These are phyloP conservation scores for Aspergillus ellipticus DNA, from an alignment of 495 filamentous ascomycete species.

Conservation along the genomic window DNA sequence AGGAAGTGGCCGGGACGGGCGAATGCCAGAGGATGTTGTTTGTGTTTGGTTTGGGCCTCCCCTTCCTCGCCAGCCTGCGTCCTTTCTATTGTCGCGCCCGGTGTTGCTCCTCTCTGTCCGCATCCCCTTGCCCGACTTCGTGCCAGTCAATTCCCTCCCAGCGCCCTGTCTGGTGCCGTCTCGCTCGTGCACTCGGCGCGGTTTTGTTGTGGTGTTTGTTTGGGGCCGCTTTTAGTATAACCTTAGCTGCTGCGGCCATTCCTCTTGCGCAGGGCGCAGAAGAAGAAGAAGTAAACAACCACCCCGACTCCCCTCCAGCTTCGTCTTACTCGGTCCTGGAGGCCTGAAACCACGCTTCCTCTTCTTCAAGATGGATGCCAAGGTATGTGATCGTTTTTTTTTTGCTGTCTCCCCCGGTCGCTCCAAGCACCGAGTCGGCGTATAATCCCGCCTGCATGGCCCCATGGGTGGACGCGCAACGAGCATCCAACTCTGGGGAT, in stretches of 20 bases:
- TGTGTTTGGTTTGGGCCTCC: constrained; percentile 23
- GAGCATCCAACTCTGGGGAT: neutral
- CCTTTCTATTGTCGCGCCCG: constrained; percentile 7
- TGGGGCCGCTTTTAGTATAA: constrained; percentile 23
- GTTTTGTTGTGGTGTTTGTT: constrained; percentile 28
- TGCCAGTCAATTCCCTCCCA: neutral
- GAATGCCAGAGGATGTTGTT: constrained; percentile 9
- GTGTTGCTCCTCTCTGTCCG: neutral
- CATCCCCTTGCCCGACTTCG: neutral
- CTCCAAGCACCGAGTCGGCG: neutral
- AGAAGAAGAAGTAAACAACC: constrained; percentile 32
- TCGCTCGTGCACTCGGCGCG: constrained; percentile 18
- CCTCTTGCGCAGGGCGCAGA: constrained; percentile 9
- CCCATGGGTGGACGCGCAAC: constrained; percentile 12
- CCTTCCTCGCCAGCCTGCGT: constrained; percentile 14
- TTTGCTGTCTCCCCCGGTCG: constrained; percentile 1
- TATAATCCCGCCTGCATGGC: neutral
- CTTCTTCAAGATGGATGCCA: constrained; percentile 37
- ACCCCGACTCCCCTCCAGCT: constrained; percentile 4
- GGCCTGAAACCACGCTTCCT: neutral
- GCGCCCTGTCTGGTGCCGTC: constrained; percentile 2
- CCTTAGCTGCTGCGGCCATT: constrained; percentile 16
- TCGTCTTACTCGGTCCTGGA: constrained; percentile 12
- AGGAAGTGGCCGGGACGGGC: constrained; percentile 17
- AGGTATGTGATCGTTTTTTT: constrained; percentile 27